Evolutionary conservation across 345 rosid genomes (phyloP).

Genomic region (Cardamine occulta): DNA sequence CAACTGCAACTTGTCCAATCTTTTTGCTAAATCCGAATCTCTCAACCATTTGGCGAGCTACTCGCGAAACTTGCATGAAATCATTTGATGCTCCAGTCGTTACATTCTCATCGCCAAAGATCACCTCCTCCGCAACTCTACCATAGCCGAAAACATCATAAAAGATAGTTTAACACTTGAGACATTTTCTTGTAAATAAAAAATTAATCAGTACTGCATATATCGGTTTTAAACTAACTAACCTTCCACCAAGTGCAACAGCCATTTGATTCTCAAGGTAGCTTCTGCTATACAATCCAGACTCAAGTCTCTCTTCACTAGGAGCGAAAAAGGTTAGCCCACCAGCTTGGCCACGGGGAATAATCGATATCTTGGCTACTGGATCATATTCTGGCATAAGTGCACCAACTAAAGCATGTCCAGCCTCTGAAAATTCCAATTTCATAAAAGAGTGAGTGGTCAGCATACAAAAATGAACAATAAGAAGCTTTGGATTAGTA

Average conservation of each 20-base stretch:
- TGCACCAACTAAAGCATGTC: slow-evolving; percentile 96
- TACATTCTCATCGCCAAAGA: slow-evolving; percentile 87
- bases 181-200: not conserved
- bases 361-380: slow-evolving; percentile 94
- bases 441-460: not conserved
- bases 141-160: not conserved
- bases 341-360: slow-evolving; percentile 99
- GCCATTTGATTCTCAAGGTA: slow-evolving; percentile 99
- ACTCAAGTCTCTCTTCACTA: slow-evolving; percentile 97
- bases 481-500: not conserved
- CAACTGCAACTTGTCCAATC: slow-evolving; percentile 96
- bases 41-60: slow-evolving; percentile 99
- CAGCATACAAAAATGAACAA: not conserved
- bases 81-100: slow-evolving; percentile 99
- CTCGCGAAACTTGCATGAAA: slow-evolving; percentile 98
- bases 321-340: slow-evolving; percentile 97
- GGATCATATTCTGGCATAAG: slow-evolving; percentile 98
- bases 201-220: not conserved
- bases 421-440: slow-evolving; percentile 67
- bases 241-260: slow-evolving; percentile 99
- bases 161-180: slow-evolving; percentile 1
- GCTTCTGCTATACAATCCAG: slow-evolving; percentile 94
- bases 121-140: slow-evolving; percentile 97
- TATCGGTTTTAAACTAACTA: slow-evolving; percentile 20
- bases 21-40: slow-evolving; percentile 97